Evolutionary conservation across 305 asterid species (phyloP).

Genomic region (Fraxinus angustifolia): DNA sequence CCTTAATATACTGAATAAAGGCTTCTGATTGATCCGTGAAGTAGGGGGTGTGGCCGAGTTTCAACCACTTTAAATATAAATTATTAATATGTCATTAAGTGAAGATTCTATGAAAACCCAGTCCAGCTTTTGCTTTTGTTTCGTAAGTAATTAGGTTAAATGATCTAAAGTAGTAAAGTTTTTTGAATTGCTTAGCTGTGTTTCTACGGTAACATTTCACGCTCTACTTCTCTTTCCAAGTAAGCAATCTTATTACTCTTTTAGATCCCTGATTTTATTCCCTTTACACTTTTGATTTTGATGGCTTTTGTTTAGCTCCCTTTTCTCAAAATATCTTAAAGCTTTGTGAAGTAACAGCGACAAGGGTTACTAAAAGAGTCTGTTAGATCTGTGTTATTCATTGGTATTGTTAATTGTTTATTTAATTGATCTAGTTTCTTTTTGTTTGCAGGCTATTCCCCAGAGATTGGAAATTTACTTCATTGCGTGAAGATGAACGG

Average conservation of each 20-base stretch:
- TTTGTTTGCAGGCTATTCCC: constrained; percentile 11
- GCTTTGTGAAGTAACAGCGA: not conserved
- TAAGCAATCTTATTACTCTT: constrained; percentile 21
- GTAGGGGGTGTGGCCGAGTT: constrained; percentile 5
- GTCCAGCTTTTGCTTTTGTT: constrained; percentile 7
- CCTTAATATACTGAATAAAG: not conserved
- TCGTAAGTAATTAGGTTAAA: constrained; percentile 2
- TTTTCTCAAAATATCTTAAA: not conserved
- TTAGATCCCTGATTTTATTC: constrained; percentile 25
- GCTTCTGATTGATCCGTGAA: not conserved
- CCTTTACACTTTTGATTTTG: not conserved
- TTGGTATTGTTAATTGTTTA: constrained; percentile 16
- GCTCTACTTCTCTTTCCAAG: constrained; percentile 23
- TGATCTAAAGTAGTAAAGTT: constrained; percentile 17
- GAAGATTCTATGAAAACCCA: constrained; percentile 11
- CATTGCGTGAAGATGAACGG: constrained; percentile 46
- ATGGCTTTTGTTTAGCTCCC: constrained; percentile 20
- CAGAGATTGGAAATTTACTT: constrained; percentile 19
- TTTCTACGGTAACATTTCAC: constrained; percentile 11
- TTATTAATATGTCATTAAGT: constrained; percentile 15
- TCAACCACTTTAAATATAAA: not conserved
- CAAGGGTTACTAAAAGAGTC: not conserved
- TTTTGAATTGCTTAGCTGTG: constrained; percentile 28
- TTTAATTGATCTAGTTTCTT: constrained; percentile 25
- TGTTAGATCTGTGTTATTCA: constrained; percentile 24